Conservation (phyloP, 495 filamentous ascomycete genomes). For the Penicillium paxilli region DNA sequence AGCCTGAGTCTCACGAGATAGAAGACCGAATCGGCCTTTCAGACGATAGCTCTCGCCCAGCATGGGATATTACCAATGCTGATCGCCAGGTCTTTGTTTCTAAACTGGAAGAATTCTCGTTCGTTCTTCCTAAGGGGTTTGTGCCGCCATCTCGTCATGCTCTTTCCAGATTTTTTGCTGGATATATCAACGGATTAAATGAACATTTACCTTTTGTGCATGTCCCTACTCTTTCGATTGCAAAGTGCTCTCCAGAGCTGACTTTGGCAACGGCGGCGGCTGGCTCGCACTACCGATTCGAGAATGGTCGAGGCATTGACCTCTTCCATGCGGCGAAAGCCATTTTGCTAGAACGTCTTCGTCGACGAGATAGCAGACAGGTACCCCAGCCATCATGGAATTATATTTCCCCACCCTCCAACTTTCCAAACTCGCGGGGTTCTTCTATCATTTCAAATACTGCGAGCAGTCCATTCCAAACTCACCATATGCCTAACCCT, state of each 20-base stretch:
- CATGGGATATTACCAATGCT: constrained; percentile 65
- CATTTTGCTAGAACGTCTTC: constrained; percentile 47
- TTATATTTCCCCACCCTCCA: constrained; percentile 38
- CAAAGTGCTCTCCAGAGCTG: constrained; percentile 45
- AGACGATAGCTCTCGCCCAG: constrained; percentile 48
- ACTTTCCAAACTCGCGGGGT: constrained; percentile 39
- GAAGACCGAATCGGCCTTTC: constrained; percentile 49
- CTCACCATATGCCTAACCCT: constrained; percentile 29
- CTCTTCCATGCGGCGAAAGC: constrained; percentile 66
- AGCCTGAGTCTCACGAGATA: constrained; percentile 62
- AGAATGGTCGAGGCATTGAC: constrained; percentile 64
- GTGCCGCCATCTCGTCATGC: constrained; percentile 53
- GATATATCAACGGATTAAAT: constrained; percentile 50
- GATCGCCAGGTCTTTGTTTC: constrained; percentile 63
- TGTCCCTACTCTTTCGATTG: constrained; percentile 47
- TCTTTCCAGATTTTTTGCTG: constrained; percentile 48
- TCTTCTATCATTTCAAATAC: constrained; percentile 42
- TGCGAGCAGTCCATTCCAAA: constrained; percentile 41
- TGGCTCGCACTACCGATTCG: constrained; percentile 59
- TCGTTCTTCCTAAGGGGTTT: constrained; percentile 66
- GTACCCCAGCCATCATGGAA: constrained; percentile 46
- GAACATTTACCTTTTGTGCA: constrained; percentile 53
- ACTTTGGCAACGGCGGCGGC: constrained; percentile 49
- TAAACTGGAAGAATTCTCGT: constrained; percentile 65
- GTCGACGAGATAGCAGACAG: constrained; percentile 46